A percentile compares a stretch with the other conserved stretches of the same genome.
These are phyloP conservation scores for Marasmius fiardii DNA, from an alignment of 1,284 basidiomycete genomes.

Conservation along the genomic window DNA sequence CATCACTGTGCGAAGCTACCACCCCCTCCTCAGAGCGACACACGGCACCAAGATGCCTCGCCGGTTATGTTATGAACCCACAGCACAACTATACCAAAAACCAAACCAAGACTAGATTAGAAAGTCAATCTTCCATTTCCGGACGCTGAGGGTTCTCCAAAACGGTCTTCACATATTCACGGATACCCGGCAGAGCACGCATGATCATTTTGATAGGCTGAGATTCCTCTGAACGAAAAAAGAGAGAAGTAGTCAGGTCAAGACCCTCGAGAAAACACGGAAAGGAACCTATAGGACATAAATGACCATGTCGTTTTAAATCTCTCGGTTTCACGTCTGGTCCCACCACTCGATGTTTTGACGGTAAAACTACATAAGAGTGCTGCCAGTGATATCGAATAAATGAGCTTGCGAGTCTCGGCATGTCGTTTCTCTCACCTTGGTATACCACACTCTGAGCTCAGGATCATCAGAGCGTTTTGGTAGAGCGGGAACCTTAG, in stretches of 20 bases:
- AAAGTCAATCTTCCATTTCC: no score
- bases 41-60: no score
- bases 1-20: no score
- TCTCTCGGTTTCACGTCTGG: slow-evolving; percentile 46
- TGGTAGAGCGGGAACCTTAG: slow-evolving; percentile 52
- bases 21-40: no score
- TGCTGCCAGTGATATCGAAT: slow-evolving; percentile 35
- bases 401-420: slow-evolving; percentile 5
- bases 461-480: slow-evolving; percentile 47
- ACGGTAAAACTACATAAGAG: slow-evolving; percentile 65
- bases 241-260: not conserved
- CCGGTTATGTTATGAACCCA: no score
- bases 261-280: not conserved
- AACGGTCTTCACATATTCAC: slow-evolving; percentile 42
- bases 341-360: slow-evolving; percentile 48
- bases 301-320: slow-evolving; percentile 54
- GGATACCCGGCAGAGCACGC: slow-evolving; percentile 56
- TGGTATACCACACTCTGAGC: slow-evolving; percentile 60
- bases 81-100: no score
- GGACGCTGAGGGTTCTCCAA: slow-evolving; percentile 8
- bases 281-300: slow-evolving; percentile 53
- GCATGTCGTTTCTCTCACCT: slow-evolving; percentile 35
- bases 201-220: slow-evolving; percentile 62
- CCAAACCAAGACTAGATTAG: no score
- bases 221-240: slow-evolving; percentile 43